Conservation (phyloP, 2,329 filamentous ascomycete species). For the Penicillium sp. region DNA sequence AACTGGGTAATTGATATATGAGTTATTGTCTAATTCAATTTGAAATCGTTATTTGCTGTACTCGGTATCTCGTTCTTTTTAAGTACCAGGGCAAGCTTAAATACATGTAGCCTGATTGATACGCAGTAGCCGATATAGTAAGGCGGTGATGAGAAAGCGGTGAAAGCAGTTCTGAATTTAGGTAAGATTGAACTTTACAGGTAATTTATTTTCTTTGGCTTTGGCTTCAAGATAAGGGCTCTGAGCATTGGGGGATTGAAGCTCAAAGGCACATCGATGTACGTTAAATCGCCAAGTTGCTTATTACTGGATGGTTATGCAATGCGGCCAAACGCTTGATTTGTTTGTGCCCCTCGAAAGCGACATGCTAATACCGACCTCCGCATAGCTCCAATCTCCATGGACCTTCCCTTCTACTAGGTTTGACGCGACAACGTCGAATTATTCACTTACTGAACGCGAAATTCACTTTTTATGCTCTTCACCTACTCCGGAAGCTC, state of each 20-base stretch:
- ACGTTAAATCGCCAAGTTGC: neutral
- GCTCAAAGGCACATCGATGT: neutral
- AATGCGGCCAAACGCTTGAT: neutral
- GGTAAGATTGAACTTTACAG: neutral
- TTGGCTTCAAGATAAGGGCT: neutral
- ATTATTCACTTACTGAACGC: neutral
- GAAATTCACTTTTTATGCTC: neutral
- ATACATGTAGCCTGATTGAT: neutral
- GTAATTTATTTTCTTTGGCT: slow-evolving; percentile 7
- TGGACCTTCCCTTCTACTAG: neutral
- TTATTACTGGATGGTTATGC: slow-evolving; percentile 16
- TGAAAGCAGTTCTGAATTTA: neutral
- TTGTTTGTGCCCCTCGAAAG: slow-evolving; percentile 5
- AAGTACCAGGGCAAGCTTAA: neutral
- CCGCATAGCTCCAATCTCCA: neutral
- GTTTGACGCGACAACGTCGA: slow-evolving; percentile 6
- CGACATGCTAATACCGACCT: neutral
- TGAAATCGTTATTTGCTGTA: neutral
- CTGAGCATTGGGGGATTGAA: neutral
- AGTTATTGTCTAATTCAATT: too few relatives aligned
- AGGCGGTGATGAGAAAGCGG: slow-evolving; percentile 3
- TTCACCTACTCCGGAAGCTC: neutral
- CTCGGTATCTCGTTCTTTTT: neutral
- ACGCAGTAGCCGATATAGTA: neutral
- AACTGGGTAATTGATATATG: neutral